phyloP scores from a whole-genome alignment of 2,329 filamentous ascomycete species.

The Penicillium sp. region DNA sequence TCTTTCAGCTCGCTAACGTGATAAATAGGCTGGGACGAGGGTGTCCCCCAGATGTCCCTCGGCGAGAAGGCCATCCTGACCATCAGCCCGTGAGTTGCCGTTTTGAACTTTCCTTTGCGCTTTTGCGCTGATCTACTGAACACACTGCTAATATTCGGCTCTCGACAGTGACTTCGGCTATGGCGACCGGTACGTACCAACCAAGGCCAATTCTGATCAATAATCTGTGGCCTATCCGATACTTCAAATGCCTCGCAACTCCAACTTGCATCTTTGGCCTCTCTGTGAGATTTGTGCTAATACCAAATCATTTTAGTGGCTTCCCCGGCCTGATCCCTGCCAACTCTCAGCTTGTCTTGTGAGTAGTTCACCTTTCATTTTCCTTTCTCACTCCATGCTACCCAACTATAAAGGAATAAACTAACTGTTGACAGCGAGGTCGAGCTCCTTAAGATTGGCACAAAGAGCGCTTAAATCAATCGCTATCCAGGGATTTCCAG shows the following conservation, averaged over 20 bases:
- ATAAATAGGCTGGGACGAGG: constrained; percentile 64
- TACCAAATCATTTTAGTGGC: constrained; percentile 46
- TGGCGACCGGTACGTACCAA: constrained; percentile 31
- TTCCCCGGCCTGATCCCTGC: constrained; percentile 70
- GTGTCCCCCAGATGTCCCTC: constrained; percentile 73
- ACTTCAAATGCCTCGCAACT: background rate
- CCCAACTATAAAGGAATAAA: background rate
- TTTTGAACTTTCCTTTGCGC: background rate
- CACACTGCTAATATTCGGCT: constrained; percentile 7
- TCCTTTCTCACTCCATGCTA: background rate
- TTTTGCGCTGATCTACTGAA: background rate
- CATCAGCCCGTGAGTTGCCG: constrained; percentile 59
- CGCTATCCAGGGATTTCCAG: background rate
- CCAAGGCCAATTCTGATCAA: background rate
- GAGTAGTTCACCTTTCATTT: constrained; percentile 38
- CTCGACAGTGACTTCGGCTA: constrained; percentile 34
- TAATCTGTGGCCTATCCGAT: background rate
- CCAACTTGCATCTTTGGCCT: background rate
- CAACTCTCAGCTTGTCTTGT: constrained; percentile 73
- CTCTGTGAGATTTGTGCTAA: background rate
- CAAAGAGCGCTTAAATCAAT: constrained; percentile 35
- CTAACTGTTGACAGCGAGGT: constrained; percentile 49
- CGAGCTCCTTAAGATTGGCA: constrained; percentile 57
- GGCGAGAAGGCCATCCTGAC: constrained; percentile 82
- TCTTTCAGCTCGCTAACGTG: background rate